A percentile compares a stretch with the other conserved stretches of the same genome.
Conservation (phyloP, 2,329 filamentous ascomycete species). For the Penicillium griseofulvum region DNA sequence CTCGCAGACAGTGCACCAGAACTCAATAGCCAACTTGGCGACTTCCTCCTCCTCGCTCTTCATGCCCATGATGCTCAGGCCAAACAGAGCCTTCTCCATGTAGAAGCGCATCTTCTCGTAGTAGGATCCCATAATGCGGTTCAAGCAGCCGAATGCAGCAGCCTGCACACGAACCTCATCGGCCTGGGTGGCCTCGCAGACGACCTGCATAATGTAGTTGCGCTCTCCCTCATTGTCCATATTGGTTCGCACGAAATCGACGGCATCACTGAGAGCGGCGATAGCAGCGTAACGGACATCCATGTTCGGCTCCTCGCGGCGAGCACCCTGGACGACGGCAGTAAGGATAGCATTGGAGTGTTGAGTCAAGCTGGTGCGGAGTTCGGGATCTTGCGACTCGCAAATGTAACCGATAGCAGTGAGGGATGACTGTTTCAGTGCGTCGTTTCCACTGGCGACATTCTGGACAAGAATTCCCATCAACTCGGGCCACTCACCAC, state of each 20-base stretch:
- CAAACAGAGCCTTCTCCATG: conserved; percentile 99
- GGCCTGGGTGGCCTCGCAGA: conserved; percentile 97
- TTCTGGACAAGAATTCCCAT: conserved; percentile 88
- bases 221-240: conserved; percentile 99
- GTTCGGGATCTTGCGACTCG: conserved; percentile 86
- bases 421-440: conserved; percentile 90
- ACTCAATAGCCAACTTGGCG: conserved; percentile 95
- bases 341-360: conserved; percentile 98
- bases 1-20: conserved; percentile 99
- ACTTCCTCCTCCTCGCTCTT: conserved; percentile 97
- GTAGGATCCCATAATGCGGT: conserved; percentile 97
- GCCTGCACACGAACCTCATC: conserved; percentile 88
- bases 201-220: conserved; percentile 99
- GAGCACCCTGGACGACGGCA: conserved; percentile 92
- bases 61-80: conserved; percentile 96
- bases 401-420: conserved; percentile 98
- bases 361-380: conserved; percentile 73
- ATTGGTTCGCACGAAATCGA: conserved; percentile 97
- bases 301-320: conserved; percentile 88
- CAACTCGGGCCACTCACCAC: conserved; percentile 88
- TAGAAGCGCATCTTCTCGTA: conserved; percentile 99
- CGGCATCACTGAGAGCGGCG: conserved; percentile 87
- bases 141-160: conserved; percentile 92
- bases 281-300: conserved; percentile 93
- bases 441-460: conserved; percentile 79